Conservation (phyloP, 2,329 filamentous ascomycete species). For the Ophiostoma montium region DNA sequence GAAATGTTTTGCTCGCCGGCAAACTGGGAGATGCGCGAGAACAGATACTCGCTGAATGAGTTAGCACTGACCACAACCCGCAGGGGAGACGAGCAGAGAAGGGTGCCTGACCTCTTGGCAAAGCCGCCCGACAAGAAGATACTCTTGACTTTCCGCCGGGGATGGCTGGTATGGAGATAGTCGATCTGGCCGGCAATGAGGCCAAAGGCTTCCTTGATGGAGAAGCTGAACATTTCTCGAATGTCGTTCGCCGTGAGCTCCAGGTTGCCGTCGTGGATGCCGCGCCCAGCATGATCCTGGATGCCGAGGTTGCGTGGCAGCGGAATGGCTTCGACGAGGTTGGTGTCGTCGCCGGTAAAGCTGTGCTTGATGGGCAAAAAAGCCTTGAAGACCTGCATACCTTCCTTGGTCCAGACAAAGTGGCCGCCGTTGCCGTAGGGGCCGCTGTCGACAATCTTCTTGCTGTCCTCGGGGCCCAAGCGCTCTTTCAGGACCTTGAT, state of each 20-base stretch:
- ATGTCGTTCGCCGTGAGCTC: conserved; percentile 12
- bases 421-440: conserved; percentile 14
- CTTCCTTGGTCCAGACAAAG: conserved; percentile 15
- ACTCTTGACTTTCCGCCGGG: conserved; percentile 13
- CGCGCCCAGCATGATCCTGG: conserved; percentile 10
- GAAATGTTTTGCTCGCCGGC: conserved; percentile 10
- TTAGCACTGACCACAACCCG: too few species aligned
- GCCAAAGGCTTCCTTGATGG: conserved; percentile 14
- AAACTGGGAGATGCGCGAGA: conserved; percentile 12
- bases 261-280: conserved; percentile 11
- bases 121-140: conserved; percentile 18
- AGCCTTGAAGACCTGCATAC: conserved; percentile 14
- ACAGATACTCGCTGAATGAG: conserved; percentile 13
- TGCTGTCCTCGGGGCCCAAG: conserved; percentile 12
- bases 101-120: conserved; percentile 6
- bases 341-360: conserved; percentile 13
- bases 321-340: conserved; percentile 9
- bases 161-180: conserved; percentile 9
- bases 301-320: conserved; percentile 12
- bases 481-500: conserved; percentile 11
- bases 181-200: conserved; percentile 14
- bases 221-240: conserved; percentile 13
- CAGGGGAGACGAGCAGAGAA: too few species aligned
- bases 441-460: conserved; percentile 13
- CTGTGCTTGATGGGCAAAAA: conserved; percentile 17